A percentile compares a stretch with the other conserved stretches of the same genome.
Conservation (phyloP, 2,329 filamentous ascomycete genomes). For the Colletotrichum tanaceti region DNA sequence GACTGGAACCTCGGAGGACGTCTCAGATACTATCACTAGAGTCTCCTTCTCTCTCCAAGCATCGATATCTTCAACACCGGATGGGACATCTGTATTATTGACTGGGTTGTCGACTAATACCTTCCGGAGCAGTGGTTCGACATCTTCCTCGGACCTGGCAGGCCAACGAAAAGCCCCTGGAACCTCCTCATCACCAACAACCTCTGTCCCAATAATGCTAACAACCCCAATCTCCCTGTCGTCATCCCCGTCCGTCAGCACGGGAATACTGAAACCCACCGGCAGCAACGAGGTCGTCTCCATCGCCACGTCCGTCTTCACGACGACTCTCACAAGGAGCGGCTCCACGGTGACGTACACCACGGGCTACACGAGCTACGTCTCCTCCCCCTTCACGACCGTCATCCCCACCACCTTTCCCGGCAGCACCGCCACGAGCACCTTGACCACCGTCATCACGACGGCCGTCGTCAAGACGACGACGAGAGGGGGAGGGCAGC, state of each 20-base stretch:
- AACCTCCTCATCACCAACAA: neutral
- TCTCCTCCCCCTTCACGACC: slow-evolving; percentile 10
- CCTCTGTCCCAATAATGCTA: neutral
- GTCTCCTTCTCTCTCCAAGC: neutral
- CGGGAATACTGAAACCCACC: neutral
- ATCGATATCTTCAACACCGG: neutral
- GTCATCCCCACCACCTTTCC: slow-evolving; percentile 10
- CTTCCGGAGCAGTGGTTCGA: neutral
- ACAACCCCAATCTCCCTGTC: too few species aligned
- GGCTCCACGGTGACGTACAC: slow-evolving; percentile 1
- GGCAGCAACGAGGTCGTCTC: neutral
- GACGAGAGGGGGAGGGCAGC: neutral
- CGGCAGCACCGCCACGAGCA: neutral
- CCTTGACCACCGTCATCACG: neutral
- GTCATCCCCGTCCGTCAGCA: neutral
- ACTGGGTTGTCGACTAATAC: too few species aligned
- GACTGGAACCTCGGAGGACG: neutral
- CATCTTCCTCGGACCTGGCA: neutral
- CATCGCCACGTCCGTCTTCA: slow-evolving; percentile 21
- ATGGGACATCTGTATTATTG: too few species aligned
- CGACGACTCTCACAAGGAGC: slow-evolving; percentile 14
- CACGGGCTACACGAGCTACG: neutral
- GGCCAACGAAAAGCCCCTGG: neutral
- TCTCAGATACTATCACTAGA: too few species aligned
- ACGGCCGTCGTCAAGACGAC: neutral